These are phyloP conservation scores for Penicillium flavigenum DNA, from an alignment of 495 filamentous ascomycete genomes.

Conservation along the genomic window DNA sequence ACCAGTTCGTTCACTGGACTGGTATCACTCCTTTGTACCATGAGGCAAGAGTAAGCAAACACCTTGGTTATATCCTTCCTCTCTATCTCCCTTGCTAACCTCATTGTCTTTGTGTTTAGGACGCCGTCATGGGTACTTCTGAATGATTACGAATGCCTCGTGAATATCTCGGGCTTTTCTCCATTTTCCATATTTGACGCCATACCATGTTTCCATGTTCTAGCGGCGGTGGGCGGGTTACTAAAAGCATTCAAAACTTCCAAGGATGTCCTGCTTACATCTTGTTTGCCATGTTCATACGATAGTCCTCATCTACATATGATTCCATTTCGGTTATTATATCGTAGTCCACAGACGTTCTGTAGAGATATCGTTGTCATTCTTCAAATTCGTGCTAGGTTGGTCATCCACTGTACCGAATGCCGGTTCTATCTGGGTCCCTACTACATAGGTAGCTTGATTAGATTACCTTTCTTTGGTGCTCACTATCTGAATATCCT, in stretches of 20 bases:
- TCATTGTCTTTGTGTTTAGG: constrained; percentile 13
- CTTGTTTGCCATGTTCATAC: not conserved
- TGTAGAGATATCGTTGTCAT: not conserved
- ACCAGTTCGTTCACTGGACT: constrained; percentile 79
- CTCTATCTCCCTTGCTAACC: constrained; percentile 4
- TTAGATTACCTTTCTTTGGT: too few species aligned
- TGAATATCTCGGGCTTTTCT: constrained; percentile 5
- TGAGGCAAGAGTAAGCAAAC: constrained; percentile 52
- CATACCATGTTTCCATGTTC: constrained; percentile 8
- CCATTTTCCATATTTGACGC: constrained; percentile 3
- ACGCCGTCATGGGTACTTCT: constrained; percentile 30
- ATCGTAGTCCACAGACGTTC: not conserved
- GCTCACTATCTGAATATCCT: too few species aligned
- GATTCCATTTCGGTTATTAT: constrained; percentile 6
- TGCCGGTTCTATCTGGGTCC: not conserved
- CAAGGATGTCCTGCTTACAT: not conserved
- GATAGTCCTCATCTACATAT: not conserved
- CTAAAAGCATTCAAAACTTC: not conserved
- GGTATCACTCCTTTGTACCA: constrained; percentile 69
- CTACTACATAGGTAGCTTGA: too few species aligned
- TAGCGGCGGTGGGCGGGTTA: not conserved
- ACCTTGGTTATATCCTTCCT: not conserved
- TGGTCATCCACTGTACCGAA: not conserved
- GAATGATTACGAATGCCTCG: constrained; percentile 10
- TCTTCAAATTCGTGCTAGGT: not conserved